These are phyloP conservation scores for Arabidopsis arenosa DNA, from an alignment of 345 rosid species.

Conservation along the genomic window DNA sequence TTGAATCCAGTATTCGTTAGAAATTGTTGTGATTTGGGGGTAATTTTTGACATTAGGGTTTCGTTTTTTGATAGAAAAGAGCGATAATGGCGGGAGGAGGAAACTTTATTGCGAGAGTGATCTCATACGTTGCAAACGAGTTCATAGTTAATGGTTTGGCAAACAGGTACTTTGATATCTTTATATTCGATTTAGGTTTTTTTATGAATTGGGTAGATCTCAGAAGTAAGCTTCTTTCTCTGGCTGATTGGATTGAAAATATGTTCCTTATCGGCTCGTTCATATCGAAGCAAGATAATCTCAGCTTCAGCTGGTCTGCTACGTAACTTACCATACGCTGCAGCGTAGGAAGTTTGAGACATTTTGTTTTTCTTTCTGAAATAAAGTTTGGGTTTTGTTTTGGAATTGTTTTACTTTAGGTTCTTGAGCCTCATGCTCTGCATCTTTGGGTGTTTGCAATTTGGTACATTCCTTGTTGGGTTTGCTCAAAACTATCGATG, in stretches of 20 bases:
- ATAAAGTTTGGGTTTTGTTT: not conserved
- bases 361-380: not conserved
- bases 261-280: constrained; percentile 57
- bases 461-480: not conserved
- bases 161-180: constrained; percentile 60
- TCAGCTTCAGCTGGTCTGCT: constrained; percentile 53
- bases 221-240: constrained; percentile 52
- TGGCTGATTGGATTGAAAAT: constrained; percentile 44
- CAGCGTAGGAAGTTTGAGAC: constrained; percentile 49
- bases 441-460: not conserved
- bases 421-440: not conserved
- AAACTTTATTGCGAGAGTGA: constrained; percentile 78
- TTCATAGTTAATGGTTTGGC: constrained; percentile 84
- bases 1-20: not conserved
- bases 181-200: not conserved
- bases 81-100: constrained; percentile 90
- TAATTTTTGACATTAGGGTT: constrained; percentile 1
- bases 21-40: not conserved
- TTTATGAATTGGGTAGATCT: not conserved
- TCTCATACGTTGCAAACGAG: constrained; percentile 79
- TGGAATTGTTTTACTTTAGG: not conserved
- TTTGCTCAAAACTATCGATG: not conserved
- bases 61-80: constrained; percentile 23
- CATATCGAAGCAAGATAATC: constrained; percentile 53
- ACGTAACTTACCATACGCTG: constrained; percentile 39